Evolutionary conservation across 768 basidiomycete genomes (phyloP).

Genomic region (Kondoa malvinella): DNA sequence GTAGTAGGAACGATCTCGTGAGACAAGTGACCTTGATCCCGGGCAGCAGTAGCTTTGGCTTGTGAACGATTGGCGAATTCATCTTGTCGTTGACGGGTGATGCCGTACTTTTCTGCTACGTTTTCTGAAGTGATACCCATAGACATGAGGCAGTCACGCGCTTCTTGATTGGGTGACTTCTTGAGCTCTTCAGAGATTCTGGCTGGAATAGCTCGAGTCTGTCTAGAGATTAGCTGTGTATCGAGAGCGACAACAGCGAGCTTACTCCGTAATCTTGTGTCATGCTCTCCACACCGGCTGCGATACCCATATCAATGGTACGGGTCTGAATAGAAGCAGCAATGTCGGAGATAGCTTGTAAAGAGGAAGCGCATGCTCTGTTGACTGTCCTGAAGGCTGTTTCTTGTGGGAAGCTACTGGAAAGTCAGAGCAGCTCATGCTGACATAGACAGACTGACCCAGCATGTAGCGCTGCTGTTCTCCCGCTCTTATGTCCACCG

Average conservation of each 20-base stretch:
- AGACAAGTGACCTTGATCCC: conserved; percentile 64
- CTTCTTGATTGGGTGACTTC: conserved; percentile 32
- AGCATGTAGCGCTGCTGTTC: conserved; percentile 23
- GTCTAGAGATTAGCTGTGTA: background rate
- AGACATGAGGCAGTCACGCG: conserved; percentile 34
- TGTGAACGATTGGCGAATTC: conserved; percentile 61
- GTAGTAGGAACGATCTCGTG: conserved; percentile 66
- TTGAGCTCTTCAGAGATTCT: conserved; percentile 23
- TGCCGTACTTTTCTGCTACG: conserved; percentile 32
- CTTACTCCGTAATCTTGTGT: conserved; percentile 33
- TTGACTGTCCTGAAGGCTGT: conserved; percentile 34
- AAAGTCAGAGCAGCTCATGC: conserved; percentile 33
- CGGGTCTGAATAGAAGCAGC: conserved; percentile 32
- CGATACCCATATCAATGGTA: conserved; percentile 36
- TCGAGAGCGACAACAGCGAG: background rate
- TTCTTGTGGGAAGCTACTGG: conserved; percentile 25
- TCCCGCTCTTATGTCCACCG: conserved; percentile 7
- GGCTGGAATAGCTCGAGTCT: conserved; percentile 22
- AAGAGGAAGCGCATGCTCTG: conserved; percentile 35
- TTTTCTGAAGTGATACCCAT: conserved; percentile 37
- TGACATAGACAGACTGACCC: conserved; percentile 35
- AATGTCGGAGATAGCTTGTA: conserved; percentile 33
- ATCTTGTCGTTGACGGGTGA: background rate
- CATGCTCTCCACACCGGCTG: conserved; percentile 35
- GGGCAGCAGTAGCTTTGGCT: conserved; percentile 64